Percentiles rank a stretch among this genome's conserved stretches.
Conservation (phyloP, 176 grass and related monocot species). For the Tillandsia fasciculata region DNA sequence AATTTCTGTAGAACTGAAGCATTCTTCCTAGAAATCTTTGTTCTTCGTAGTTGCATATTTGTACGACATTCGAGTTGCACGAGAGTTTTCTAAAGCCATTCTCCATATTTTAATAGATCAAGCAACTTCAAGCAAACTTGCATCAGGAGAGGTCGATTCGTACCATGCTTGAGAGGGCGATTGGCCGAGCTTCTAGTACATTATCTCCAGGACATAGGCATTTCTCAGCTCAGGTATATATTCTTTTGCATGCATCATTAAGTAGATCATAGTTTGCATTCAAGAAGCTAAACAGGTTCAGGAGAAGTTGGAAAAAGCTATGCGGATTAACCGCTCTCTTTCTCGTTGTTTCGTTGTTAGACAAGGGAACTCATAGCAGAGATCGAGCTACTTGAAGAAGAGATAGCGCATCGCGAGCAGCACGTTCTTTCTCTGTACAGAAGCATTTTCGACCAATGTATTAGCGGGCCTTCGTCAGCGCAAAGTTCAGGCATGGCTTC, state of each 20-base stretch:
- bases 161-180: slow-evolving; percentile 70
- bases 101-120: slow-evolving; percentile 39
- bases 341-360: slow-evolving; percentile 26
- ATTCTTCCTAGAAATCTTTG: too few relatives aligned
- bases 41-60: too few relatives aligned
- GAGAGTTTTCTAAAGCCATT: neutral
- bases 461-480: slow-evolving; percentile 48
- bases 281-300: too few relatives aligned
- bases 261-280: too few relatives aligned
- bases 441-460: slow-evolving; percentile 89
- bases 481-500: slow-evolving; percentile 79
- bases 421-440: slow-evolving; percentile 91
- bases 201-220: slow-evolving; percentile 78
- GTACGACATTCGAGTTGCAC: neutral
- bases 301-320: too few relatives aligned
- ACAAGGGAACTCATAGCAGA: slow-evolving; percentile 80
- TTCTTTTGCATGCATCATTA: too few relatives aligned
- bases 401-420: slow-evolving; percentile 81
- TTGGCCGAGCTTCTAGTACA: slow-evolving; percentile 77
- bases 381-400: slow-evolving; percentile 92
- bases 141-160: slow-evolving; percentile 83
- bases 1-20: too few relatives aligned
- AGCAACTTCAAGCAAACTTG: slow-evolving; percentile 71
- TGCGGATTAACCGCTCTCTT: neutral
- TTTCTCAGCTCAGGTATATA: slow-evolving; percentile 64